Evolutionary conservation across 2,329 filamentous ascomycete genomes (phyloP).

Genomic region (Fusarium phyllophilum): DNA sequence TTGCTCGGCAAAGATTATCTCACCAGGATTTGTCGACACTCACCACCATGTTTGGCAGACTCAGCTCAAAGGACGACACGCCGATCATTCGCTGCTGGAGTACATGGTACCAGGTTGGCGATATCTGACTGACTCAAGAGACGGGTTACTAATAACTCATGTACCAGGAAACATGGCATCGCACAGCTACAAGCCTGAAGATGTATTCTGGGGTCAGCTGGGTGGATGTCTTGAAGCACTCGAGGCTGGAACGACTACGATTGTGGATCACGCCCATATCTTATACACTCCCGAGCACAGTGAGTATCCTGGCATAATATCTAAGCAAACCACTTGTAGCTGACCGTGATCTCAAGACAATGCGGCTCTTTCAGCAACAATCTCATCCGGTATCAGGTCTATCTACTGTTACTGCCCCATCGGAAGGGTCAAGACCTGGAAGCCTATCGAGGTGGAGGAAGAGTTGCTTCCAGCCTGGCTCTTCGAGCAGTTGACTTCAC

Average conservation of each 20-base stretch:
- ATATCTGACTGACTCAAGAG: fast-evolving
- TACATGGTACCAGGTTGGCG: conserved; percentile 5
- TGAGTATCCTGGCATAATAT: not conserved
- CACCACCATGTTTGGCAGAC: conserved; percentile 25
- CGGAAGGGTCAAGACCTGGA: conserved; percentile 6
- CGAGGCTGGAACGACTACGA: conserved; percentile 4
- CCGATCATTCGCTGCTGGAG: not conserved
- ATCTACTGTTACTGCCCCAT: conserved; percentile 5
- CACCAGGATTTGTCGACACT: conserved; percentile 1
- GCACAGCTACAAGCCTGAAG: not conserved
- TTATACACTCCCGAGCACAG: conserved; percentile 7
- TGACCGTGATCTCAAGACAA: not conserved
- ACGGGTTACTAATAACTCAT: fast-evolving
- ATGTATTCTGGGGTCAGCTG: conserved; percentile 8
- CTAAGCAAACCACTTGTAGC: fast-evolving
- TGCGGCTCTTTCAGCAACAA: not conserved
- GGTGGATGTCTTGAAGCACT: conserved; percentile 12
- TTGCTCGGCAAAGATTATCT: not conserved
- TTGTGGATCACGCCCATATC: conserved; percentile 7
- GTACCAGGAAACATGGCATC: conserved; percentile 4
- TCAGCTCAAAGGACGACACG: conserved; percentile 4
- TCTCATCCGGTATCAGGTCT: conserved; percentile 11
- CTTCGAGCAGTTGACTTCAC: not conserved
- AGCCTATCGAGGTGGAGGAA: not conserved
- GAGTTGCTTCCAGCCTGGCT: not conserved